phyloP scores from a whole-genome alignment of 345 rosid genomes.

The Ceriops zippeliana region DNA sequence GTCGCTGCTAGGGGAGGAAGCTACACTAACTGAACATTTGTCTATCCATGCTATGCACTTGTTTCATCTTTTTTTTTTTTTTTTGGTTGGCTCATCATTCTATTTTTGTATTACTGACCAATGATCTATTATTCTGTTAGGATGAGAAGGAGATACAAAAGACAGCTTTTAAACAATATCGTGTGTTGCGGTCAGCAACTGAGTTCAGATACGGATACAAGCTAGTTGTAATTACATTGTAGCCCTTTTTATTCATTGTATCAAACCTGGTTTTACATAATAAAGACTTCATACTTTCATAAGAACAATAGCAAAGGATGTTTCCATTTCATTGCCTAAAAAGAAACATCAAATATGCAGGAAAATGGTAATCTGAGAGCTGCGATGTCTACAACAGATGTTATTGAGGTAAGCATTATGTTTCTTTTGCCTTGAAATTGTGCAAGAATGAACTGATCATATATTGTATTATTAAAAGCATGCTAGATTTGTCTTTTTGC shows the following conservation, averaged over 20 bases:
- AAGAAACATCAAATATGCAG: slow-evolving; percentile 35
- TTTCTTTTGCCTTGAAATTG: not conserved
- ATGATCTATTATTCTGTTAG: slow-evolving; percentile 31
- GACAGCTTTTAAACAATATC: slow-evolving; percentile 77
- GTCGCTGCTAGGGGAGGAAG: no score
- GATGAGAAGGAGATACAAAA: slow-evolving; percentile 91
- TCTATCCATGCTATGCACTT: no score
- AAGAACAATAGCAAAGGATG: not conserved
- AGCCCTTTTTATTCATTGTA: not conserved
- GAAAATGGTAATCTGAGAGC: slow-evolving; percentile 77
- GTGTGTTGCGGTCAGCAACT: slow-evolving; percentile 57
- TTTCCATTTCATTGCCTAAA: not conserved
- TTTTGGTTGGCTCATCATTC: slow-evolving; percentile 1
- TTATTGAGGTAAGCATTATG: slow-evolving; percentile 62
- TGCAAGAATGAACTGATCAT: no score
- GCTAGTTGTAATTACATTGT: slow-evolving; percentile 62
- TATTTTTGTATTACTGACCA: slow-evolving; percentile 9
- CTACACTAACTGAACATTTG: no score
- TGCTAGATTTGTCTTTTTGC: no score
- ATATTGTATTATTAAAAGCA: no score
- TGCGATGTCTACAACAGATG: slow-evolving; percentile 67
- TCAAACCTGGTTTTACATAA: not conserved
- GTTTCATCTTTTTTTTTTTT: not conserved
- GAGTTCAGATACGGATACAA: slow-evolving; percentile 97
- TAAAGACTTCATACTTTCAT: not conserved